These are phyloP conservation scores for Cladophialophora immunda DNA, from an alignment of 2,329 filamentous ascomycete species.

Conservation along the genomic window DNA sequence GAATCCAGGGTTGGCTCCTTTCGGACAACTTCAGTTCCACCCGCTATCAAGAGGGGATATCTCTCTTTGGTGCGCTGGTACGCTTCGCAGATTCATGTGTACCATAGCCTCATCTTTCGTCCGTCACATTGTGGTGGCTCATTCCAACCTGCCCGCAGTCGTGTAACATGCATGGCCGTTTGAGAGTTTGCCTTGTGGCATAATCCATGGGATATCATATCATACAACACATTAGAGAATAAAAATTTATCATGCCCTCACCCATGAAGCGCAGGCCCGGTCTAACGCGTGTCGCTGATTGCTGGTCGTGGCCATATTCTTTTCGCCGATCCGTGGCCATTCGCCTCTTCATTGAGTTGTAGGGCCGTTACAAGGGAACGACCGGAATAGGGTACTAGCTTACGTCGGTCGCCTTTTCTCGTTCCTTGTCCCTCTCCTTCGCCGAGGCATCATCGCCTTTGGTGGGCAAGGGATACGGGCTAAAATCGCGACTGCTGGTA, in stretches of 20 bases:
- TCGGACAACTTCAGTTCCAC: background rate
- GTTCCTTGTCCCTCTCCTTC: conserved; percentile 15
- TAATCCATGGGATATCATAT: conserved; percentile 24
- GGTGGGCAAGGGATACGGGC: conserved; percentile 33
- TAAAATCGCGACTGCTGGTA: conserved; percentile 60
- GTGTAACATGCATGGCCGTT: background rate
- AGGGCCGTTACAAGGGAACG: background rate
- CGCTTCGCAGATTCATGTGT: background rate
- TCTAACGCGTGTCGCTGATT: conserved; percentile 13
- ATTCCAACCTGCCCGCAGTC: background rate
- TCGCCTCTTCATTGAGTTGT: background rate
- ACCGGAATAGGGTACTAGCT: conserved; percentile 12
- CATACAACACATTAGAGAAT: conserved; percentile 37
- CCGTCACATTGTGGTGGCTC: background rate
- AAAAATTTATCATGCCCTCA: conserved; percentile 21
- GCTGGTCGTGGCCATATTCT: conserved; percentile 1
- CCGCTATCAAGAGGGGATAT: background rate
- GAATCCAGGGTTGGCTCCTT: background rate
- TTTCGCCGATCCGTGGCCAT: background rate
- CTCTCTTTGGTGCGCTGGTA: background rate
- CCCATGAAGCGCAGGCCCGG: conserved; percentile 13
- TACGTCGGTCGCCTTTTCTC: conserved; percentile 14
- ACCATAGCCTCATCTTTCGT: background rate
- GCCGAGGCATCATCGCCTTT: conserved; percentile 28
- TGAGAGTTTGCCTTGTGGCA: background rate